phyloP scores from a whole-genome alignment of 1,139 yeast species.

The Yamadazyma taylorii region DNA sequence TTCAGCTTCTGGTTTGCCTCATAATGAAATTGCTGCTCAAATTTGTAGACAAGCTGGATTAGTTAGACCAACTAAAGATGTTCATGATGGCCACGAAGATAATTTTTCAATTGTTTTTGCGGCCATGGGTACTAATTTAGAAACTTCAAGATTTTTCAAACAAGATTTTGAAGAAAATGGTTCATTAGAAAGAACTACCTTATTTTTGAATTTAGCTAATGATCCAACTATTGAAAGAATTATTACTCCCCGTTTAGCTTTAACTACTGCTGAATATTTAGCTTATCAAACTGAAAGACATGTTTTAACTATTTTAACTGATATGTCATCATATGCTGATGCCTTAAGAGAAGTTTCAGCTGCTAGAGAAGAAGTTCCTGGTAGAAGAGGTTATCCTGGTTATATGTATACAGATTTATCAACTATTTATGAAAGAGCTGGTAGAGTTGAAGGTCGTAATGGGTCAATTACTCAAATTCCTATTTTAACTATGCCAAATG shows the following conservation, averaged over 20 bases:
- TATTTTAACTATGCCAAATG: conserved; percentile 98
- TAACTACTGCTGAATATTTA: conserved; percentile 96
- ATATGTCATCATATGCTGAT: conserved; percentile 99
- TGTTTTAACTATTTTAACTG: conserved; percentile 95
- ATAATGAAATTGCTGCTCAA: conserved; percentile 99
- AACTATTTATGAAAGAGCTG: conserved; percentile 98
- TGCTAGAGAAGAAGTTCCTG: conserved; percentile 99
- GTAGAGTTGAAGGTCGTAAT: conserved; percentile 99
- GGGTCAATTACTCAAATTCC: conserved; percentile 99
- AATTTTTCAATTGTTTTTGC: conserved; percentile 98
- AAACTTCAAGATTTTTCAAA: conserved; percentile 62
- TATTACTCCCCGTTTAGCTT: conserved; percentile 98
- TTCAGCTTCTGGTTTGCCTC: conserved; percentile 99
- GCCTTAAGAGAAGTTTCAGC: conserved; percentile 99
- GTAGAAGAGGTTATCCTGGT: conserved; percentile 99
- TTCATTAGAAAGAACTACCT: conserved; percentile 93
- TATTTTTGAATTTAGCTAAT: conserved; percentile 95
- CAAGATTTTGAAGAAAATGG: conserved; percentile 99
- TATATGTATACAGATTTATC: conserved; percentile 99
- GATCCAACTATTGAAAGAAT: conserved; percentile 99
- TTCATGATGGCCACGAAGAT: conserved; percentile 99
- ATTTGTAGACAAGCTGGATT: conserved; percentile 99
- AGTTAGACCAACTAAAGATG: conserved; percentile 98
- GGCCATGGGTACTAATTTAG: conserved; percentile 64
- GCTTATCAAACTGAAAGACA: conserved; percentile 99